Conservation (phyloP, 306 rosid species). For the Prunus salicina region DNA sequence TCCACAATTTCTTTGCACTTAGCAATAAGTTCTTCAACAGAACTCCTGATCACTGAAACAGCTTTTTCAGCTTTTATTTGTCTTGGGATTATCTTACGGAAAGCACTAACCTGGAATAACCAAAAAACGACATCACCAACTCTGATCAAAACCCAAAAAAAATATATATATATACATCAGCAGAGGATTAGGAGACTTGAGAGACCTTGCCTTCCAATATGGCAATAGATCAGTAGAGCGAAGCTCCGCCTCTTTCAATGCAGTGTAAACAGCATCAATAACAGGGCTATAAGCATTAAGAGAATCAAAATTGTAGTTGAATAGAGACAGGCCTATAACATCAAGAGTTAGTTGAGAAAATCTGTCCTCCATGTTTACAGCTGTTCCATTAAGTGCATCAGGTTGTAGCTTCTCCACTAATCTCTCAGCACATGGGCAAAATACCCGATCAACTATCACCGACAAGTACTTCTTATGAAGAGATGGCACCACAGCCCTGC, state of each 20-base stretch:
- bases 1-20: conserved; percentile 91
- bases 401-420: conserved; percentile 81
- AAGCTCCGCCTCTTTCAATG: conserved; percentile 95
- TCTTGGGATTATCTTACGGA: conserved; percentile 82
- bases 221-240: conserved; percentile 92
- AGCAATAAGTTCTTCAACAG: conserved; percentile 85
- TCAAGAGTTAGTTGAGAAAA: conserved; percentile 93
- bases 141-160: conserved; percentile 2
- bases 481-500: conserved; percentile 97
- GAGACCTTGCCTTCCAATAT: conserved; percentile 77
- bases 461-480: conserved; percentile 93
- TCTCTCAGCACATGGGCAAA: conserved; percentile 83
- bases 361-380: conserved; percentile 87
- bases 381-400: conserved; percentile 58
- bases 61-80: conserved; percentile 89
- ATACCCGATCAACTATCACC: conserved; percentile 79
- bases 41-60: conserved; percentile 58
- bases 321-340: conserved; percentile 86
- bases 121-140: conserved; percentile 1
- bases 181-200: conserved; percentile 1
- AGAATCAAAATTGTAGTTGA: conserved; percentile 88
- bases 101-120: conserved; percentile 54
- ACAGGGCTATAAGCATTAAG: conserved; percentile 78
- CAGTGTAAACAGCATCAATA: conserved; percentile 89
- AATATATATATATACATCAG: background rate